Base-by-base conservation (phyloP, 2,329 filamentous ascomycete genomes). In the Alternaria brassicicola region DNA sequence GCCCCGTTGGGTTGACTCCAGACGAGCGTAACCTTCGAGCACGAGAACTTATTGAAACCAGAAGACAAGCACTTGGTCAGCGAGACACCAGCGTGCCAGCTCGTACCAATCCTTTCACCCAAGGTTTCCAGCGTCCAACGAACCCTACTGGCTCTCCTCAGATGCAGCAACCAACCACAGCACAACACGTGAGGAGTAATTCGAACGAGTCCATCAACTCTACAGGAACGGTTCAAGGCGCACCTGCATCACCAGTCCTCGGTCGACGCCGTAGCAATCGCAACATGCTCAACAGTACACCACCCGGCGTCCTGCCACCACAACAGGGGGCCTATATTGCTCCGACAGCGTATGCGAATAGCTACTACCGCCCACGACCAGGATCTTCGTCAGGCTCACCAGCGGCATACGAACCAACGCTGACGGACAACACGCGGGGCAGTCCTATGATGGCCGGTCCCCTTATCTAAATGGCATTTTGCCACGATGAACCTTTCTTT, bases 21-120 rank as follows among this genome's bases (percentile, higher is more conserved):
- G 75, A 78, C 38, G 76, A 78, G 51, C 71, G 73, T 10, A 66
- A 69, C 17, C 69, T 61, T 35, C 69, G 69, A 43, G 76, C 74
- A 51, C 73, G 74, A 3, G 76, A 78, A 58, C 72, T 78, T 17
- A 69, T 78, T 39, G 75, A 74, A 47, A 76, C 63, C 23, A 71
- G 76, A 31, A 68, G 70, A 49, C 70, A 70, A 26, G 72, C 69
- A 38, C 68, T 78, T 23, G 68, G 65, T 17, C 71, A 72, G 31
- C 67, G 69, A 12, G 64, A 54, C 13, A 62, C 63, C 26, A 65
- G 57, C 38, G 69, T 72, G n/a, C 62, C 68, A 31, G 61, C 68
- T 15, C 70, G 72, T 17, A 77, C 72, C 43, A 78, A 78, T 50
- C 76, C 76, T 1, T 78, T 78, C 48, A 66, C 73, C 7, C 64